phyloP scores from a whole-genome alignment of 495 filamentous ascomycete species.

The Xylaria intraflava region DNA sequence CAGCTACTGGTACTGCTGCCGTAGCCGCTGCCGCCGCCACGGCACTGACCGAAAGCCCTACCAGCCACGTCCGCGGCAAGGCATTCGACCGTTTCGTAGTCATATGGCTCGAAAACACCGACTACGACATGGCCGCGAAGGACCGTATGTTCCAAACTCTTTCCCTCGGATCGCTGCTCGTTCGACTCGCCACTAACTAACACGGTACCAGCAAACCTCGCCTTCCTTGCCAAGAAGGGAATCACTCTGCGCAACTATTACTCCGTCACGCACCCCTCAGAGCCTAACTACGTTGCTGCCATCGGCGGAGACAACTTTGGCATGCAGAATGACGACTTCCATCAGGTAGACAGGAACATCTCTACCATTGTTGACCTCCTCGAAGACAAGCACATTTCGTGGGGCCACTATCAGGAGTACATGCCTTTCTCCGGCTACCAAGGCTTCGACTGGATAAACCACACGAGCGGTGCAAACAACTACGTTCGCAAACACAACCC shows the following conservation, averaged over 20 bases:
- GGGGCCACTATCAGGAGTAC: conserved; percentile 65
- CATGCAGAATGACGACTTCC: conserved; percentile 59
- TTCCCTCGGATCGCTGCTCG: background rate
- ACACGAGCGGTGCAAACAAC: conserved; percentile 45
- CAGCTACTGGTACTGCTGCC: conserved; percentile 22
- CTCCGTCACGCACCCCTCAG: conserved; percentile 40
- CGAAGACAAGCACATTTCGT: conserved; percentile 59
- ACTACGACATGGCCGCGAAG: conserved; percentile 40
- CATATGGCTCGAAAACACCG: conserved; percentile 71
- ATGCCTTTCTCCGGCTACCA: conserved; percentile 63
- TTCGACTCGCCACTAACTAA: background rate
- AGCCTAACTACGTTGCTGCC: conserved; percentile 64
- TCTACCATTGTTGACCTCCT: conserved; percentile 65
- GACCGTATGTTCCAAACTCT: conserved; percentile 19
- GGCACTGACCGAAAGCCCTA: conserved; percentile 41
- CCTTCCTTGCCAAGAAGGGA: conserved; percentile 45
- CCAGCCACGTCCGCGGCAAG: conserved; percentile 54
- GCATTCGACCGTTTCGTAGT: conserved; percentile 61
- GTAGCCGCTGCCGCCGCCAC: conserved; percentile 31
- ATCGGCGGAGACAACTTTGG: conserved; percentile 62
- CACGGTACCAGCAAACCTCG: conserved; percentile 16
- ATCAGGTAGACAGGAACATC: conserved; percentile 50
- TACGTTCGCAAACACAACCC: conserved; percentile 82
- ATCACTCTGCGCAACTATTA: conserved; percentile 2
- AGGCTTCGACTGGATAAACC: conserved; percentile 48